phyloP scores from a whole-genome alignment of 257 asterid species.

The Solanum chiquidenum region DNA sequence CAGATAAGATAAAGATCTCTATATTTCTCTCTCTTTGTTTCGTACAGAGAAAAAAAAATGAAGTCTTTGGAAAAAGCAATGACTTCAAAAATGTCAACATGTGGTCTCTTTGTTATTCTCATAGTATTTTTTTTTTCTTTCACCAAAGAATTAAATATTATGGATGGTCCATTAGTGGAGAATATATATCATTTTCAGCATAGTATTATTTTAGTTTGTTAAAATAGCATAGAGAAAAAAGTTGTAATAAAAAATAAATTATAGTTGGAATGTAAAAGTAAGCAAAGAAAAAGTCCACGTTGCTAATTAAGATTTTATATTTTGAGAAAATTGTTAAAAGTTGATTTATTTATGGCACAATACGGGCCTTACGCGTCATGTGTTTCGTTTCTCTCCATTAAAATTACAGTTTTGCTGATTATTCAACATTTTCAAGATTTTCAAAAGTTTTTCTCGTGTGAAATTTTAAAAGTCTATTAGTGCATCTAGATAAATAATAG shows the following conservation, averaged over 20 bases:
- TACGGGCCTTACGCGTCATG: not conserved
- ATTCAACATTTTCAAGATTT: not conserved
- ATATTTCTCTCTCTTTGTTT: conserved; percentile 15
- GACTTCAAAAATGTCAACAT: conserved; percentile 49
- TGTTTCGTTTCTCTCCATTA: not conserved
- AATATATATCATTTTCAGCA: not conserved
- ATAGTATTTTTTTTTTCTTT: not conserved
- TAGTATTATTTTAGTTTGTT: not conserved
- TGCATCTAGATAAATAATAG: not conserved
- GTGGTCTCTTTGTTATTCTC: conserved; percentile 9
- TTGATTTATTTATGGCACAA: not conserved
- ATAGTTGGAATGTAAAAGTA: not conserved
- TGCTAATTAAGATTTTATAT: not conserved
- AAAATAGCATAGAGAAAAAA: not conserved
- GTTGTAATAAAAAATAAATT: not conserved
- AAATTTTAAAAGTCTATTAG: not conserved
- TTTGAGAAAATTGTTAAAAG: not conserved
- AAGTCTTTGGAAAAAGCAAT: conserved; percentile 29
- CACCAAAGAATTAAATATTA: not conserved
- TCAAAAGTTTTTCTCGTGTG: not conserved
- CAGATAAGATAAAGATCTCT: conserved; percentile 33
- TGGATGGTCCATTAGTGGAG: not conserved
- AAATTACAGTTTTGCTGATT: not conserved
- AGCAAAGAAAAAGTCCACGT: not conserved
- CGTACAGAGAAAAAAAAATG: conserved; percentile 24